Evolutionary conservation across 2,329 filamentous ascomycete species (phyloP), one percentile per base, ranked within the genome.

Genomic region (Penicillium sp.): DNA sequence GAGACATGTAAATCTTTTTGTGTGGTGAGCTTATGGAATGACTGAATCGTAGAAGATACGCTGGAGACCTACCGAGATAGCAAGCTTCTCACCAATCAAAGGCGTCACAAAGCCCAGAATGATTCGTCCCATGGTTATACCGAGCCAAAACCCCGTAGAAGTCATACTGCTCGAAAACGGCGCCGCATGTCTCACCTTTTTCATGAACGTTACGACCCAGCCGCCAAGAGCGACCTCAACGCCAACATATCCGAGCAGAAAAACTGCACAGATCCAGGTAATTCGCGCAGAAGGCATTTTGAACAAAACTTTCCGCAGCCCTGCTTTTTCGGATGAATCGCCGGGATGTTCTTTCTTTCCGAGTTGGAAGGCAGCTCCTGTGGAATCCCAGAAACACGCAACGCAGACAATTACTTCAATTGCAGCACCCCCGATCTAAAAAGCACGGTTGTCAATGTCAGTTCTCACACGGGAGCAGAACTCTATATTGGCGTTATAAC

Each of bases 181-280:
- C 23, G 76, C 79, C 2, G 84, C 87, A 26, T 84, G 69, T 7
- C 89, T 80, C 10, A 88, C 84, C 26, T 81, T 74, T n/a, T 89
- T 81, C 87, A 92, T 91, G 69, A 91, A 91, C 2, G 84, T 84
- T 47, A 90, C 85, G 57, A 92, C 84, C 88, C 88, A 91, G 29
- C 88, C 88, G 23, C 85, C 84, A 2, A 89, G 74, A 1, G 82
- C 82, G 10, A 64, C 61, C 52, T 93, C 89, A n/a, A 82, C 80
- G 7, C 89, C 89, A 4, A 90, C 84, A 62, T 92, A 92, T 14
- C 82, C 81, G 5, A 91, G 79, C 10, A 91, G 71, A 67, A 91
- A 91, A 3, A 85, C 45, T 2, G 87, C 80, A 41, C 84, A 77
- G 8, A 90, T 75, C 87, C 89, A 91, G 27, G 34, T 53, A 4